Base-by-base conservation (phyloP, 2,329 filamentous ascomycete species). In the Colletotrichum eleusines region DNA sequence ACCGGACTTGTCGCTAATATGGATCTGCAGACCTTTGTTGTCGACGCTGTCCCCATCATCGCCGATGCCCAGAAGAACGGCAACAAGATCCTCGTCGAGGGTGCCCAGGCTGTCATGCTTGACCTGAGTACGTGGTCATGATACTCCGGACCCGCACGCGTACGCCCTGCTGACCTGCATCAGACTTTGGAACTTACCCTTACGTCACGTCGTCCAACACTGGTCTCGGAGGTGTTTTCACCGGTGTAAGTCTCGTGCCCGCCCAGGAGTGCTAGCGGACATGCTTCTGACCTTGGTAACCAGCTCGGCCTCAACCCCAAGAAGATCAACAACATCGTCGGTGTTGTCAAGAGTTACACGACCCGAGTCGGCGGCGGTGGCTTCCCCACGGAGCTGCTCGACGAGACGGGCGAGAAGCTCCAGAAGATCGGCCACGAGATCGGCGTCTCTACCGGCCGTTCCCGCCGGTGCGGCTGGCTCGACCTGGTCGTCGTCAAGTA, bases 341-440 rank as follows among this genome's bases (percentile, higher is more conserved):
- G 90, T 64, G 90, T 92, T 14, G 90, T 92, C 35, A 92, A 92
- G 78, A 89, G 90, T 38, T 91, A 91, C 78, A 91, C 90, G 50
- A 92, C 90, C 38, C 84, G 87, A 72, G 88, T 90, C 20, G 86
- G 85, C 53, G 84, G 84, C 53, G 90, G 90, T 16, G 87, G 87
- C n/a, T 92, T 93, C 81, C 90, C 90, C 54, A 91, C 89, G 0
- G 90, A 93, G 78, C 88, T 84, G 63, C 73, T 78, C 12, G 81
- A 78, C 68, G 82, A 85, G 70, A 74, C 78, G 69, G 85, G 84
- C 61, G 80, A 77, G 33, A 84, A 84, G 74, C 81, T 87, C 35
- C 84, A 87, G 76, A 78, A 84, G 64, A 78, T 85, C 67, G 85
- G 84, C 23, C 78, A 74, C 71, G 72, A 74, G 48, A 64, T 69